Evolutionary conservation across 352 stramenopile species (phyloP).

Genomic region (Phytophthora gonapodyides): DNA sequence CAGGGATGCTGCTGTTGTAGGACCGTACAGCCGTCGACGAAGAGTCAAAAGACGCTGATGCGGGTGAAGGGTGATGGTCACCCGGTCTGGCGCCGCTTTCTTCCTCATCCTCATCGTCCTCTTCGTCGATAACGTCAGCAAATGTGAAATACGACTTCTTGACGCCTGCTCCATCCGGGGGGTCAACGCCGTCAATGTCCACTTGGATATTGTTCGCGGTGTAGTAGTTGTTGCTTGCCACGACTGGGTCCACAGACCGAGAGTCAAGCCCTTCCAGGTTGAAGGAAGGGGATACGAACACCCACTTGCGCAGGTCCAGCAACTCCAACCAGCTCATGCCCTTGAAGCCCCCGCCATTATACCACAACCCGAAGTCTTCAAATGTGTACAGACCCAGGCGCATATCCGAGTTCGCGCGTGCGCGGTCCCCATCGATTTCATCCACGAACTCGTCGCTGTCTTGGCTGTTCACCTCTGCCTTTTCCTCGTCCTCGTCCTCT

Average conservation of each 20-base stretch:
- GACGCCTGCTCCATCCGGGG: slow-evolving; percentile 35
- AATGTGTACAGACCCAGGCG: slow-evolving; percentile 71
- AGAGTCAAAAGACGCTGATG: slow-evolving; percentile 57
- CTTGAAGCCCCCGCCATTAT: slow-evolving; percentile 80
- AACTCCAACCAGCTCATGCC: slow-evolving; percentile 87
- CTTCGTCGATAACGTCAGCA: slow-evolving; percentile 67
- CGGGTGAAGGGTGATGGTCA: slow-evolving; percentile 18
- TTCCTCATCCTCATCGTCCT: slow-evolving; percentile 67
- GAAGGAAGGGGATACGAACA: slow-evolving; percentile 76
- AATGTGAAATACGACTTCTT: slow-evolving; percentile 62
- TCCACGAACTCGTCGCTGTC: slow-evolving; percentile 34
- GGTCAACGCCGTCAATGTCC: slow-evolving; percentile 60
- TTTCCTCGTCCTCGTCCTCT: slow-evolving; percentile 34
- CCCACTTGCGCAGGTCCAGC: slow-evolving; percentile 85
- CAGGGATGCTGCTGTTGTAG: slow-evolving; percentile 54
- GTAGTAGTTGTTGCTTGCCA: slow-evolving; percentile 85
- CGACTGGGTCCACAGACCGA: slow-evolving; percentile 68
- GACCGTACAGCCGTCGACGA: slow-evolving; percentile 60
- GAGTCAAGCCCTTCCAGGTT: slow-evolving; percentile 67
- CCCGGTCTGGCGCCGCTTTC: slow-evolving; percentile 5
- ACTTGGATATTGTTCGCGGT: slow-evolving; percentile 86
- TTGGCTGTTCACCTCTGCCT: slow-evolving; percentile 28
- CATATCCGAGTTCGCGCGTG: slow-evolving; percentile 55
- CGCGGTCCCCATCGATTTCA: slow-evolving; percentile 45
- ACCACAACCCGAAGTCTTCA: slow-evolving; percentile 87